Evolutionary conservation across 1,284 basidiomycete genomes (phyloP).

Genomic region (Pseudozyma sp.): DNA sequence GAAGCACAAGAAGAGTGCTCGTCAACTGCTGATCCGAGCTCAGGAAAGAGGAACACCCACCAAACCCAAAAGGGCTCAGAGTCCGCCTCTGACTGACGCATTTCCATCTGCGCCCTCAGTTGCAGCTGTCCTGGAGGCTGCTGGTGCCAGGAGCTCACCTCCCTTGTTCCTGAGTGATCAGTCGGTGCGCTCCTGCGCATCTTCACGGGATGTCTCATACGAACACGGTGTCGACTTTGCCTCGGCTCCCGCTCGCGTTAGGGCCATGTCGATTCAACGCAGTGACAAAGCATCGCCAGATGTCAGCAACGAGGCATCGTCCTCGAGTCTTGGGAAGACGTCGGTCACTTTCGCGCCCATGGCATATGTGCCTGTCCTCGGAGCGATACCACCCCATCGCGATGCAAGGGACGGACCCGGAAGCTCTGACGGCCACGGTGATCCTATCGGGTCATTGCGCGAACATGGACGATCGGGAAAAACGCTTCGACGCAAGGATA

Average conservation of each 20-base stretch:
- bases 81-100: constrained; percentile 47
- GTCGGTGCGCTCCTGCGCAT: constrained; percentile 20
- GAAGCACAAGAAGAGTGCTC: constrained; percentile 50
- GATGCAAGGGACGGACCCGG: constrained; percentile 19
- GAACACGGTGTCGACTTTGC: constrained; percentile 26
- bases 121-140: constrained; percentile 35
- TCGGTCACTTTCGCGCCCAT: constrained; percentile 36
- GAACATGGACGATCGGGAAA: constrained; percentile 12
- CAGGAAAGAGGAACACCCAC: constrained; percentile 62
- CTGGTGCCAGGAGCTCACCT: constrained; percentile 34
- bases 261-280: constrained; percentile 22
- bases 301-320: constrained; percentile 26
- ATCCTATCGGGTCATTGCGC: constrained; percentile 6
- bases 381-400: constrained; percentile 37
- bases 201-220: constrained; percentile 28
- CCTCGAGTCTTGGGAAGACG: constrained; percentile 35
- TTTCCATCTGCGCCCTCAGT: constrained; percentile 36
- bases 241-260: constrained; percentile 9
- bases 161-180: constrained; percentile 39
- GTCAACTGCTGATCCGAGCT: constrained; percentile 57
- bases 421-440: constrained; percentile 18
- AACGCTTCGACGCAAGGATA: constrained; percentile 53
- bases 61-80: constrained; percentile 52
- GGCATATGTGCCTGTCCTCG: constrained; percentile 45
- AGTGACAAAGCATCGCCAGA: constrained; percentile 30